A percentile compares a stretch with the other conserved stretches of the same genome.
Conservation (phyloP, 805 yeast genomes). For the Wickerhamomyces bovis region DNA sequence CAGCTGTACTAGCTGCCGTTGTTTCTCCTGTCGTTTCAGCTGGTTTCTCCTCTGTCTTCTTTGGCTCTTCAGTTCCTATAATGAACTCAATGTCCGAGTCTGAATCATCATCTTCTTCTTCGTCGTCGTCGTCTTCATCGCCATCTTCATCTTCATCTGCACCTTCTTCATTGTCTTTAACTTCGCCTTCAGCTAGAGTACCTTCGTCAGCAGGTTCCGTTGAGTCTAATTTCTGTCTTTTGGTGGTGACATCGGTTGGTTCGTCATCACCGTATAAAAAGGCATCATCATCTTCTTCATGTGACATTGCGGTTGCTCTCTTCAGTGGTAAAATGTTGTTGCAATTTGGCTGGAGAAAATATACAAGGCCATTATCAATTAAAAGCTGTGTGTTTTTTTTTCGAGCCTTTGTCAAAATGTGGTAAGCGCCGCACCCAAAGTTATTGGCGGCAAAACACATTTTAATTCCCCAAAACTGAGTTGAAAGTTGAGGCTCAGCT, state of each 20-base stretch:
- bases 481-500: too few relatives aligned
- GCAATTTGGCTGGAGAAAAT: neutral
- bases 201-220: slow-evolving; percentile 33
- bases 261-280: slow-evolving; percentile 30
- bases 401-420: neutral
- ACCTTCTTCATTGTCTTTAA: slow-evolving; percentile 5
- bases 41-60: slow-evolving; percentile 12
- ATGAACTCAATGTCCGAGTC: slow-evolving; percentile 81
- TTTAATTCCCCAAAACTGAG: too few relatives aligned
- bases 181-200: slow-evolving; percentile 1
- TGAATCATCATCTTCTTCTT: slow-evolving; percentile 39
- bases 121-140: slow-evolving; percentile 39
- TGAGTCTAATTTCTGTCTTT: slow-evolving; percentile 10
- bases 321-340: neutral
- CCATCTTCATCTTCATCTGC: slow-evolving; percentile 24
- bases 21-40: slow-evolving; percentile 8
- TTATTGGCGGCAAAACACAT: too few relatives aligned
- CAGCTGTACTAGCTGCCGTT: slow-evolving; percentile 16
- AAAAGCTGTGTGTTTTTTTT: too few relatives aligned
- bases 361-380: neutral
- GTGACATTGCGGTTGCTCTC: slow-evolving; percentile 11
- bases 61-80: slow-evolving; percentile 41
- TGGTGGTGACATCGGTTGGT: neutral
- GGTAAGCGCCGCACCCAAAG: too few relatives aligned
- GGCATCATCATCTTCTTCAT: slow-evolving; percentile 61